Evolutionary conservation across 2,329 filamentous ascomycete genomes (phyloP).

Genomic region (Colletotrichum australisinense): DNA sequence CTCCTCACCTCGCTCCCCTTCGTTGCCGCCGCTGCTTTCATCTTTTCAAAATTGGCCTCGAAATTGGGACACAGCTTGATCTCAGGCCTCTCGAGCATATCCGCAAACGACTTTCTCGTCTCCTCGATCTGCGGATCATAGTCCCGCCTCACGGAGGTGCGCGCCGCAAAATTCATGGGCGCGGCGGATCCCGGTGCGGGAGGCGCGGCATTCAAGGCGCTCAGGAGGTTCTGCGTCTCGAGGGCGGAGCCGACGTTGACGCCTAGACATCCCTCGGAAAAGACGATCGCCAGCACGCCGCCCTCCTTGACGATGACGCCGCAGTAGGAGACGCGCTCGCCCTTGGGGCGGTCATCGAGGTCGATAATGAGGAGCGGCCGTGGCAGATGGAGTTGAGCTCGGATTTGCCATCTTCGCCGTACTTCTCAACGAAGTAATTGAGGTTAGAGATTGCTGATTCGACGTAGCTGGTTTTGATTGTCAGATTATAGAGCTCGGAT

Average conservation of each 20-base stretch:
- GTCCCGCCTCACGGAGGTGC: constrained; percentile 53
- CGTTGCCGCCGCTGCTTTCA: constrained; percentile 47
- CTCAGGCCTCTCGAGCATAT: constrained; percentile 49
- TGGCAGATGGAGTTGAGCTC: constrained; percentile 61
- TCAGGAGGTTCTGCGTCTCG: constrained; percentile 49
- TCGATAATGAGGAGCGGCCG: constrained; percentile 59
- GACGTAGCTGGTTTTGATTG: constrained; percentile 53
- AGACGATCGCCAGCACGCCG: constrained; percentile 58
- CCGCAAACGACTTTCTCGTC: constrained; percentile 50
- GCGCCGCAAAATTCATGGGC: constrained; percentile 55
- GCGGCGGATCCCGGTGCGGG: constrained; percentile 40
- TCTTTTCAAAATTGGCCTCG: constrained; percentile 53
- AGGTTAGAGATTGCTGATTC: constrained; percentile 53
- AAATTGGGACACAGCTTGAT: constrained; percentile 61
- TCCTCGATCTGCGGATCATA: constrained; percentile 57
- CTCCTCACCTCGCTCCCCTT: constrained; percentile 45
- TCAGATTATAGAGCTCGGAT: background rate
- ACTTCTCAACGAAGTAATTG: constrained; percentile 48
- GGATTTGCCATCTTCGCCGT: constrained; percentile 51
- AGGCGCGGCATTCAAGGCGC: constrained; percentile 59
- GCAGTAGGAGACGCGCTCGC: constrained; percentile 54
- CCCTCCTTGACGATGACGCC: constrained; percentile 57
- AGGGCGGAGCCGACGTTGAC: constrained; percentile 56
- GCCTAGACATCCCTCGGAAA: constrained; percentile 54
- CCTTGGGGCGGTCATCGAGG: constrained; percentile 52